These are phyloP conservation scores for Leccinum subtestaceum DNA, from an alignment of 768 basidiomycete species.

Conservation along the genomic window DNA sequence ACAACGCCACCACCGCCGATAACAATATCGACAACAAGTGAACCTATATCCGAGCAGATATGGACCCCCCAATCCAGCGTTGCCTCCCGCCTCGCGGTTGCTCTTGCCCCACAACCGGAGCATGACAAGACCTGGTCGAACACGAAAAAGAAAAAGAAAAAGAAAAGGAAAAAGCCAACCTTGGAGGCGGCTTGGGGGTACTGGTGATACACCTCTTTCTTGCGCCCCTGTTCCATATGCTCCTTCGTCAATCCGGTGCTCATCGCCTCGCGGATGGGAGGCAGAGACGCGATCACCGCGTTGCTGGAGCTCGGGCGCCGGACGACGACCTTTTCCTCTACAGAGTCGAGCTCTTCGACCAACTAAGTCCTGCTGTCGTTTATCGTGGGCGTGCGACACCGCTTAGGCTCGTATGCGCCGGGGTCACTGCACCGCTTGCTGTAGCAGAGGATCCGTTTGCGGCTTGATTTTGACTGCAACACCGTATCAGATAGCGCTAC, in stretches of 20 bases:
- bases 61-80: too few species aligned
- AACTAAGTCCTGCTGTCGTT: slow-evolving; percentile 14
- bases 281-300: slow-evolving; percentile 46
- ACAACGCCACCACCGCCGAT: too few species aligned
- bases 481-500: neutral
- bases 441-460: slow-evolving; percentile 39
- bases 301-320: slow-evolving; percentile 58
- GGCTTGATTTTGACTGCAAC: slow-evolving; percentile 46
- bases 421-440: slow-evolving; percentile 49
- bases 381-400: slow-evolving; percentile 18
- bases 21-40: too few species aligned
- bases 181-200: slow-evolving; percentile 82
- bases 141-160: slow-evolving; percentile 57
- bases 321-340: slow-evolving; percentile 56
- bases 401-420: slow-evolving; percentile 36
- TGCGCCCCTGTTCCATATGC: slow-evolving; percentile 76
- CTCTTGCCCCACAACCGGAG: too few species aligned
- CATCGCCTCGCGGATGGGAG: slow-evolving; percentile 38
- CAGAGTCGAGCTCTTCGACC: slow-evolving; percentile 28
- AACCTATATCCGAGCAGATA: too few species aligned
- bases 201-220: slow-evolving; percentile 66
- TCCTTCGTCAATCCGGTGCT: slow-evolving; percentile 58
- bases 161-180: slow-evolving; percentile 36
- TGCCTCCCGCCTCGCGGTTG: too few species aligned
- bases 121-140: slow-evolving; percentile 22